phyloP scores from a whole-genome alignment of 2,329 filamentous ascomycete species.

The Whalleya microplaca region DNA sequence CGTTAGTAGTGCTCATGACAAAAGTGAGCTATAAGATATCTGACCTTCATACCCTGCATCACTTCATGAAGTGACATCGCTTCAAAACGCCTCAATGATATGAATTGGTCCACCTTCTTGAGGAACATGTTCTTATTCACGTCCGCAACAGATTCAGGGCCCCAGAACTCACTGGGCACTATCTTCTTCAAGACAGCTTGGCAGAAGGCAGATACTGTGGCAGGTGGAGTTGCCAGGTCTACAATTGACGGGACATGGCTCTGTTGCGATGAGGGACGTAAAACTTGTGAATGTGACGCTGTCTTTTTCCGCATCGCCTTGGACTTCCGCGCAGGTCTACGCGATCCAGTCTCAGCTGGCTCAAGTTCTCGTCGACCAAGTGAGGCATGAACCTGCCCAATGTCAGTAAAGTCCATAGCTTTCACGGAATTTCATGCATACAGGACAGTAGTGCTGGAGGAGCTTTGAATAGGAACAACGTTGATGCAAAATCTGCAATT shows the following conservation, averaged over 20 bases:
- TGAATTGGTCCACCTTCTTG: conserved; percentile 74
- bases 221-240: conserved; percentile 67
- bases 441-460: conserved; percentile 79
- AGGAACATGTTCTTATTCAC: conserved; percentile 68
- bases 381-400: conserved; percentile 21
- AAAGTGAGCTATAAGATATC: conserved; percentile 18
- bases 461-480: conserved; percentile 81
- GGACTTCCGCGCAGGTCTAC: conserved; percentile 18
- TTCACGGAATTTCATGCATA: conserved; percentile 19
- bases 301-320: conserved; percentile 12
- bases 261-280: conserved; percentile 18
- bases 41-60: conserved; percentile 74
- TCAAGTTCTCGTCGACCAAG: conserved; percentile 11
- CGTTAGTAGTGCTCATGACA: conserved; percentile 16
- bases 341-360: conserved; percentile 4
- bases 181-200: conserved; percentile 73
- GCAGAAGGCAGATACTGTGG: conserved; percentile 84
- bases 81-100: conserved; percentile 80
- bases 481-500: conserved; percentile 70
- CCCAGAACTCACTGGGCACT: conserved; percentile 78
- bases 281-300: conserved; percentile 23
- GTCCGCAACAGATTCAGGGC: conserved; percentile 52
- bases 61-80: conserved; percentile 78
- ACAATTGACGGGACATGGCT: conserved; percentile 59
- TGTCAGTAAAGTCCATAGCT: conserved; percentile 2